Percentiles rank a stretch among this genome's conserved stretches.
Evolutionary conservation across 2,329 filamentous ascomycete species (phyloP).

Genomic region (Fusarium subglutinans): DNA sequence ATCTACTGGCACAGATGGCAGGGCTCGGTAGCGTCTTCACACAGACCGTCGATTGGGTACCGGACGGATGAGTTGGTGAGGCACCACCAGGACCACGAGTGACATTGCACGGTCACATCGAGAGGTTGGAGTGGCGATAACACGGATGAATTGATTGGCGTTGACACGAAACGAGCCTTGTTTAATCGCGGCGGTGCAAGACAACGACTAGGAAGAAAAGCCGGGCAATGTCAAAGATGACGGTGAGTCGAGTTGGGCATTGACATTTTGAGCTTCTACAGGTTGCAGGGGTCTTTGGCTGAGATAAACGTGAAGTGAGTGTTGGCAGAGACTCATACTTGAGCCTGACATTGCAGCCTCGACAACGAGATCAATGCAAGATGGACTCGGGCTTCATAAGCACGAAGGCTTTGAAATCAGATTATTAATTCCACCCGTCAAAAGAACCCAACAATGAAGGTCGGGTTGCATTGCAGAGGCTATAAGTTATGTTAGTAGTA

Average conservation of each 20-base stretch:
- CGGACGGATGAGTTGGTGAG: slow-evolving; percentile 23
- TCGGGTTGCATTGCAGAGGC: slow-evolving; percentile 10
- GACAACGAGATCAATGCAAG: slow-evolving; percentile 10
- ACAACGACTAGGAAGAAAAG: slow-evolving; percentile 8
- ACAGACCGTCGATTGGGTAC: slow-evolving; percentile 28
- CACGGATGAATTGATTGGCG: slow-evolving; percentile 4
- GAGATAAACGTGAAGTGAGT: neutral
- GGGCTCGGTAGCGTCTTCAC: slow-evolving; percentile 33
- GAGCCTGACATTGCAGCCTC: slow-evolving; percentile 8
- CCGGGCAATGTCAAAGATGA: slow-evolving; percentile 14
- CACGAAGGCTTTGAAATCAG: slow-evolving; percentile 6
- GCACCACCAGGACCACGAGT: slow-evolving; percentile 1
- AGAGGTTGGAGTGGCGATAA: slow-evolving; percentile 30
- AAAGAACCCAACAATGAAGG: neutral
- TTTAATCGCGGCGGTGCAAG: slow-evolving; percentile 14
- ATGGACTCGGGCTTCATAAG: slow-evolving; percentile 1
- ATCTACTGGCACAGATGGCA: slow-evolving; percentile 6
- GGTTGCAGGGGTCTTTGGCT: neutral
- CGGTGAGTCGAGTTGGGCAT: slow-evolving; percentile 29
- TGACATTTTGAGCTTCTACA: slow-evolving; percentile 1
- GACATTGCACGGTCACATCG: slow-evolving; percentile 14
- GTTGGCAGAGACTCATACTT: neutral
- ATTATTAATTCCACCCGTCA: neutral
- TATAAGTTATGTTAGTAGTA: neutral
- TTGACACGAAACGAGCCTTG: neutral